These are phyloP conservation scores for Silene noctiflora DNA, from an alignment of 179 eudicot genomes.

Conservation along the genomic window DNA sequence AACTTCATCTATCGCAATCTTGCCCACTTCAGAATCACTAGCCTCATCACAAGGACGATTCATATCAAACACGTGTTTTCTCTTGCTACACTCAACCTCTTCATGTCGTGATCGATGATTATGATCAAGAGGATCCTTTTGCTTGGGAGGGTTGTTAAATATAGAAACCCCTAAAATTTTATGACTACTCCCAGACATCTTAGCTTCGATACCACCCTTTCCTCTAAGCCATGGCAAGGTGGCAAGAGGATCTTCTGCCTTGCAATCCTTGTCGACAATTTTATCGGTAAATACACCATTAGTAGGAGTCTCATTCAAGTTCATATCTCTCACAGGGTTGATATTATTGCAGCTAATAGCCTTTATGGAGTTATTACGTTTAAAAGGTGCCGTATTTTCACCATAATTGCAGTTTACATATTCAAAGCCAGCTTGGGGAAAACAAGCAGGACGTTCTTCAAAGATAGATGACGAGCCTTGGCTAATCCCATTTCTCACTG, in stretches of 20 bases:
- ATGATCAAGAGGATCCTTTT: constrained; percentile 14
- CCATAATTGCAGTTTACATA: neutral
- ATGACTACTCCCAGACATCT: constrained; percentile 27
- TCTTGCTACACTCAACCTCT: constrained; percentile 32
- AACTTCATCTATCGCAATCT: constrained; percentile 32
- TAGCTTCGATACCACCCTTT: constrained; percentile 29
- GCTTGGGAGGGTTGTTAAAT: constrained; percentile 37
- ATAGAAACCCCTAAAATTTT: constrained; percentile 71
- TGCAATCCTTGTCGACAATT: too few species aligned
- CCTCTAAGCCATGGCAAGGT: constrained; percentile 70
- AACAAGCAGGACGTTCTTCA: neutral
- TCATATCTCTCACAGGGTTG: constrained; percentile 32
- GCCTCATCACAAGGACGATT: constrained; percentile 72
- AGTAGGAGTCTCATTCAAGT: constrained; percentile 53
- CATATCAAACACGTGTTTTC: constrained; percentile 54
- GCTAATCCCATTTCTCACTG: constrained; percentile 38
- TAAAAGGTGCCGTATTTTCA: neutral
- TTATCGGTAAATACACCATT: too few species aligned
- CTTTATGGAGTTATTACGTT: neutral
- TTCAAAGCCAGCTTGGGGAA: constrained; percentile 29
- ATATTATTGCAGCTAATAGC: neutral
- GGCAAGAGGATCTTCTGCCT: constrained; percentile 32
- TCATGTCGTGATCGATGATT: constrained; percentile 27
- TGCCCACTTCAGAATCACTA: constrained; percentile 35
- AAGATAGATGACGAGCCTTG: constrained; percentile 45